Evolutionary conservation across 306 rosid species (phyloP).

Genomic region (Dryas alaskensis): DNA sequence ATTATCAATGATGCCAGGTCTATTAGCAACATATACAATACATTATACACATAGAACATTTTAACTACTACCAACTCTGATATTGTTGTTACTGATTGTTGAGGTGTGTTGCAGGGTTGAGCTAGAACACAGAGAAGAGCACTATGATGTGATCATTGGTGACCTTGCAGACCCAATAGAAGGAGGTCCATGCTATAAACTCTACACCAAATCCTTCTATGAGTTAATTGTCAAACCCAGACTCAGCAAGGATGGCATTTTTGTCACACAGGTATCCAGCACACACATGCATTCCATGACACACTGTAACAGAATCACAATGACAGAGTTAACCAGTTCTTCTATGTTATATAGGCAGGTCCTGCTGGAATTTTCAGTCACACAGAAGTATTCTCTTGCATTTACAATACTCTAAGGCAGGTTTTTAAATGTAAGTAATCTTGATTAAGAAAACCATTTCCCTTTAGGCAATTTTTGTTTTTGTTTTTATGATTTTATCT

Average conservation of each 20-base stretch:
- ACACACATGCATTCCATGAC: not conserved
- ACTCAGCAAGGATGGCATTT: constrained; percentile 78
- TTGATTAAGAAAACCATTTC: not conserved
- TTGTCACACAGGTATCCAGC: constrained; percentile 75
- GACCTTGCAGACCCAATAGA: constrained; percentile 97
- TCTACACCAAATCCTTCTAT: constrained; percentile 90
- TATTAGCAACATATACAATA: not conserved
- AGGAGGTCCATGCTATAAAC: constrained; percentile 97
- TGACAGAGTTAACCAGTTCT: not conserved
- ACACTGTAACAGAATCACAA: not conserved
- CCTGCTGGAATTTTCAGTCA: constrained; percentile 99
- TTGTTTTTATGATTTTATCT: not conserved
- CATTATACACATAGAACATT: not conserved
- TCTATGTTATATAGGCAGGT: constrained; percentile 56
- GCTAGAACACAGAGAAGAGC: constrained; percentile 56
- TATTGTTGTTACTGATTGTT: constrained; percentile 1
- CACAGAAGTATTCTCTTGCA: constrained; percentile 89
- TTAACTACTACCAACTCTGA: not conserved
- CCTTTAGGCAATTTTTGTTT: not conserved
- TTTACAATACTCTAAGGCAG: constrained; percentile 82
- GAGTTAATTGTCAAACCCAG: constrained; percentile 74
- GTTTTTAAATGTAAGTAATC: constrained; percentile 79
- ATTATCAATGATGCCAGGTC: constrained; percentile 92
- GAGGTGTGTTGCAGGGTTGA: constrained; percentile 58
- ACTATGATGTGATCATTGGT: constrained; percentile 80